These are phyloP conservation scores for Penicillium waksmanii DNA, from an alignment of 495 filamentous ascomycete genomes.

Conservation along the genomic window DNA sequence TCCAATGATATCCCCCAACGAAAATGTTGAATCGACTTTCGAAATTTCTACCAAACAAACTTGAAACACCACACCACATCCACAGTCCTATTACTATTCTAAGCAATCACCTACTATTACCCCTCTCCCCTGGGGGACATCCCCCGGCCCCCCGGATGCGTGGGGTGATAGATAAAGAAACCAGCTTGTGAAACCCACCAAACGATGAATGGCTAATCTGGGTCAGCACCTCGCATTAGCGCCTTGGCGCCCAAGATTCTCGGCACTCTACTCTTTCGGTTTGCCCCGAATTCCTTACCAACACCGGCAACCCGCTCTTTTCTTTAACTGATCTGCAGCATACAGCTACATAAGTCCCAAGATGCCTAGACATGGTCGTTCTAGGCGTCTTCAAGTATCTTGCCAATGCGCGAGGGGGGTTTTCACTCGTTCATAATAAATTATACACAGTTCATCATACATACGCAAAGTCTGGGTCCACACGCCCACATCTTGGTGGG, in stretches of 20 bases:
- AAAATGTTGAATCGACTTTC: too few relatives aligned
- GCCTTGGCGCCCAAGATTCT: slow-evolving; percentile 2
- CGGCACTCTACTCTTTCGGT: slow-evolving; percentile 1
- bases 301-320: slow-evolving; percentile 1
- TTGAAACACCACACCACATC: too few relatives aligned
- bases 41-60: too few relatives aligned
- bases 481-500: too few relatives aligned
- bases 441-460: too few relatives aligned
- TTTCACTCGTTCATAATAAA: too few relatives aligned
- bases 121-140: not conserved
- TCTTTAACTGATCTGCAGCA: not conserved
- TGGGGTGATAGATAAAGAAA: not conserved
- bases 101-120: too few relatives aligned
- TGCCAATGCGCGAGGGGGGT: too few relatives aligned
- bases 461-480: too few relatives aligned
- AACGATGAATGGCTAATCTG: not conserved
- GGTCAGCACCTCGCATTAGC: slow-evolving; percentile 4
- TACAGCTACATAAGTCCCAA: not conserved
- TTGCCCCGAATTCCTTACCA: slow-evolving; percentile 1
- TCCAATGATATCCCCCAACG: not conserved
- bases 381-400: too few relatives aligned
- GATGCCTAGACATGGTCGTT: too few relatives aligned
- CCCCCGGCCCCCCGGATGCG: not conserved
- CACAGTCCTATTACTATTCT: too few relatives aligned
- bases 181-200: not conserved